These are phyloP conservation scores for Penicillium flavigenum DNA, from an alignment of 495 filamentous ascomycete genomes.

Conservation along the genomic window DNA sequence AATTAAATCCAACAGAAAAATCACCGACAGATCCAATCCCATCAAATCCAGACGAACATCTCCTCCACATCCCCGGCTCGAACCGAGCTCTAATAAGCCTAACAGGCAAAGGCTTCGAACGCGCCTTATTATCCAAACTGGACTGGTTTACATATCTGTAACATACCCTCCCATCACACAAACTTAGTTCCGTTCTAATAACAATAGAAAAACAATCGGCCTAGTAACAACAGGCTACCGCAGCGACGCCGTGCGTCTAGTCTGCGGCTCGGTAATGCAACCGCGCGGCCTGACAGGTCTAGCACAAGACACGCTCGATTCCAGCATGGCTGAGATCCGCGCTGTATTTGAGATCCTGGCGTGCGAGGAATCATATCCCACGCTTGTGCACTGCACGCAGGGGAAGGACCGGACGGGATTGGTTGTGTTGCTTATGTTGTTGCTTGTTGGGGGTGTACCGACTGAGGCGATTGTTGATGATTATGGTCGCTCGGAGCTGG, in stretches of 20 bases:
- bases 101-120: slow-evolving; percentile 69
- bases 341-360: slow-evolving; percentile 53
- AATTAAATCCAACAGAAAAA: neutral
- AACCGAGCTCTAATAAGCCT: slow-evolving; percentile 63
- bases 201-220: slow-evolving; percentile 52
- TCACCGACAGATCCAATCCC: slow-evolving; percentile 25
- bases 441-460: slow-evolving; percentile 56
- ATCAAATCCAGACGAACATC: slow-evolving; percentile 43
- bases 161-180: too few species aligned
- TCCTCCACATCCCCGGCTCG: slow-evolving; percentile 58
- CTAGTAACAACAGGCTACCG: slow-evolving; percentile 66
- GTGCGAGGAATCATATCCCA: slow-evolving; percentile 50
- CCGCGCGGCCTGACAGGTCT: slow-evolving; percentile 66
- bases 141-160: slow-evolving; percentile 65
- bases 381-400: slow-evolving; percentile 79
- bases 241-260: slow-evolving; percentile 61
- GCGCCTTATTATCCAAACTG: slow-evolving; percentile 65
- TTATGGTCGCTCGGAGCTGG: slow-evolving; percentile 62
- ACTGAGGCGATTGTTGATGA: slow-evolving; percentile 59
- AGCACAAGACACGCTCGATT: slow-evolving; percentile 62
- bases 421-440: slow-evolving; percentile 60
- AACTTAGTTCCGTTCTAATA: too few species aligned
- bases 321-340: slow-evolving; percentile 61
- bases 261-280: slow-evolving; percentile 67
- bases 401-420: slow-evolving; percentile 86